Evolutionary conservation across 805 yeast genomes (phyloP), one percentile per base, ranked within the genome.

Genomic region (Priceomyces haplophilus): DNA sequence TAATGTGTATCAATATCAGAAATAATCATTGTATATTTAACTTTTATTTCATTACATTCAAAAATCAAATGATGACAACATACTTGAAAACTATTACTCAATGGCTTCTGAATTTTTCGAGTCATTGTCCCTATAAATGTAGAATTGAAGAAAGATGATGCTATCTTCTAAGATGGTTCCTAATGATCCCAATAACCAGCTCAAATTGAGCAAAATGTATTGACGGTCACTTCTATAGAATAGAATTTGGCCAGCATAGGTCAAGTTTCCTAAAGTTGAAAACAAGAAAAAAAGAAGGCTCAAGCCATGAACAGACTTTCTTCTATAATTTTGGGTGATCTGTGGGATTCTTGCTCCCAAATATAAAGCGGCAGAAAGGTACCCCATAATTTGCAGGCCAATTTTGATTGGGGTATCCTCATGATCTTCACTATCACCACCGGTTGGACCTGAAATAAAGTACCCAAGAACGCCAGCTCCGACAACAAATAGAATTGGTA

Each of bases 221-320:
- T 73, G 70, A 48, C 66, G 52, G 56, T 86, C 91, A 37, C 71
- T 71, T 52, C 90, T 69, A 61, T 75, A 85, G 48, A 82, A 69
- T 44, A 86, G 62, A 42, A 85, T 85, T 57, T 85, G 89, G 37
- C 80, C 76, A 17, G 89, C 86, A 53, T 83, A 86, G 3, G 91
- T 82, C 48, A 85, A 55, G 59, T 85, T 85, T 15, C 93, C 95
- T 53, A 84, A 65, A 7, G 85, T 76, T 23, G 90, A 83, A 49
- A 85, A 80, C 50, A 85, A 62, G 65, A 85, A 85, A 63, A 85
- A 86, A 40, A 88, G 76, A 48, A 91, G 77, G 43, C 96, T 84
- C 53, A 93, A 82, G 1, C 98, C 98, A 43, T 79, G 76, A 42
- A 89, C 89, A 3, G 96, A 85, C 54, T 82, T 80, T 50, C 96